phyloP scores from a whole-genome alignment of 169 alveolate species.

The Plasmodium gallinaceum region DNA sequence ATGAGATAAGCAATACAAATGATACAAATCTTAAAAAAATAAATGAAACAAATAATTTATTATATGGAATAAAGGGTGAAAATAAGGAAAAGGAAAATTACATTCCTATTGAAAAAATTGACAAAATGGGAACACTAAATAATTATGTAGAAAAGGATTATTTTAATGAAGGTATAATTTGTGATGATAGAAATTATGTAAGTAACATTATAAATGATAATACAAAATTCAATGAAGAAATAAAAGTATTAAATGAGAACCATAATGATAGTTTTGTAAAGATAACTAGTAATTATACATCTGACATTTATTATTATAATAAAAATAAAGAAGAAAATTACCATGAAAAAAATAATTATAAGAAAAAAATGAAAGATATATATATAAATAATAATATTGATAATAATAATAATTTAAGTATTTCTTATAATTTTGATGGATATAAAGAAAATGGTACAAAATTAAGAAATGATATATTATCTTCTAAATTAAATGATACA shows the following conservation, averaged over 20 bases:
- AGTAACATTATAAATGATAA: no score
- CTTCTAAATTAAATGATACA: no score
- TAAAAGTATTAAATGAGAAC: no score
- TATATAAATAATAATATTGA: no score
- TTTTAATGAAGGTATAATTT: no score
- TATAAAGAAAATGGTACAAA: background rate
- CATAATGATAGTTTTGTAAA: background rate
- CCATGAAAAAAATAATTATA: no score
- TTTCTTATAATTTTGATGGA: no score
- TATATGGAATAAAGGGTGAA: background rate
- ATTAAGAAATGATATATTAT: background rate
- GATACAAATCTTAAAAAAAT: background rate
- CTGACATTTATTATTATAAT: background rate
- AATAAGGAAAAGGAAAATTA: background rate
- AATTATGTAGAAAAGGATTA: no score
- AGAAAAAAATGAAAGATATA: background rate
- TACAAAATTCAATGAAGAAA: no score
- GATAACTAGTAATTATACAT: background rate
- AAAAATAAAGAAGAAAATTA: background rate
- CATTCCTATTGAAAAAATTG: background rate
- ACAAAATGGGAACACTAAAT: background rate
- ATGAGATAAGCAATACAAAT: background rate
- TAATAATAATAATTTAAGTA: background rate
- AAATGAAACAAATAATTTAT: background rate
- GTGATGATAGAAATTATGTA: background rate